Evolutionary conservation across 164 flowering plant genomes (phyloP), one percentile per base, ranked within the genome.

Genomic region (Cinnamomum chago): DNA sequence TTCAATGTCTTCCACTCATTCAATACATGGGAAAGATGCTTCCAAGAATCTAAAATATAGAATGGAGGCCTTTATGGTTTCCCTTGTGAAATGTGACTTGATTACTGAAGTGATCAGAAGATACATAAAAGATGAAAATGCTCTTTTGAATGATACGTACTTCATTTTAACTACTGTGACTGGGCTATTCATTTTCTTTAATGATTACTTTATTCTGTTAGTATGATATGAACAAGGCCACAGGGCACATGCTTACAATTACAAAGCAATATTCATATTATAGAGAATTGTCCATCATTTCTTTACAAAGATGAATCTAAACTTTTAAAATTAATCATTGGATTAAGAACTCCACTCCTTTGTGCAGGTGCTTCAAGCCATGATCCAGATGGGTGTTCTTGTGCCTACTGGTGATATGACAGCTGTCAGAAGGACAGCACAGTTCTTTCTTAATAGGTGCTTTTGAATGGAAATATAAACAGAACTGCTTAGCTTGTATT

Each of bases 381-480:
- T 90, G 95, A 77, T 95, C 82, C 98, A 90, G 79, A 95, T 93
- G 97, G 99, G 99, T 72, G 97, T 95, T 73, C 94, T 95, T 74
- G 99, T 95, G 60, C 99, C 99, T 60, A 95, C 99, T 58, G 99
- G 99, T 75, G 99, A 95, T 85, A 86, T 90, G 90, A 95, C 99
- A 58, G 97, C 99, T 77, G 92, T 95, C 71, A 90, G 95, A 76
- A 83, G 98, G 77, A 95, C 99, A 35, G 99, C 99, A 24, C 92
- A 81, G 72, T 95, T 93, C 84, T 95, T 95, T 80, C 97, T 95
- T 24, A 88, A 92, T 81, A 95, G 97, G 99, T 95, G 67, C 50
- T 50, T 79, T 72, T 6, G 58, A 20, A 9, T 24, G 65, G 25
- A 50, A n/a, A 25, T 15, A 55, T 15, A 55, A 20, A 20, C n/a